Conservation (phyloP, 768 basidiomycete genomes). For the Collybia sp. region DNA sequence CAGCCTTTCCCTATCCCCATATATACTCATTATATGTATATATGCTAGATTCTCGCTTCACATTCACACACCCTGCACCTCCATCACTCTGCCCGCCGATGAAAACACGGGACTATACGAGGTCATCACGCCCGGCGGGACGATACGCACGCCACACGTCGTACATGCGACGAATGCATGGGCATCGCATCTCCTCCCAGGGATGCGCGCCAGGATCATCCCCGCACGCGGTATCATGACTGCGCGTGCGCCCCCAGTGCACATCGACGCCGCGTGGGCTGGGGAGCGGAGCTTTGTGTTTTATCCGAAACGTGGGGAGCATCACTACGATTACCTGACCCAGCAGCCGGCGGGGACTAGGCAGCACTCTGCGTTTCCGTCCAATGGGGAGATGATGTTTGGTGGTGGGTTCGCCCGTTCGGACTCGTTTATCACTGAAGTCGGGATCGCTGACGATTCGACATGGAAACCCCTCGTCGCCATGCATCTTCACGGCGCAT, state of each 20-base stretch:
- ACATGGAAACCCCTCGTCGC: conserved; percentile 20
- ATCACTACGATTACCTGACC: conserved; percentile 65
- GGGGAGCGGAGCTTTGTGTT: conserved; percentile 59
- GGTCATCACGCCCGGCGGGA: conserved; percentile 59
- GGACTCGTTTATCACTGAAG: conserved; percentile 23
- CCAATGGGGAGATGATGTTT: conserved; percentile 54
- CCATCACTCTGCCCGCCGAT: conserved; percentile 26
- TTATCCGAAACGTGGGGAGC: conserved; percentile 33
- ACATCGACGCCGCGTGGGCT: conserved; percentile 22
- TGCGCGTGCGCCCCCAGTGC: conserved; percentile 52
- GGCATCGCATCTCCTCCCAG: conserved; percentile 64
- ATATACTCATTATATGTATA: neutral
- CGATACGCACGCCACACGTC: conserved; percentile 53
- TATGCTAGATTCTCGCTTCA: conserved; percentile 46
- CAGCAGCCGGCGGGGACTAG: conserved; percentile 33
- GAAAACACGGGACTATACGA: conserved; percentile 35
- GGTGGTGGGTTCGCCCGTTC: conserved; percentile 51
- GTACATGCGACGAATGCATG: conserved; percentile 88
- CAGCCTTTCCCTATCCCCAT: neutral
- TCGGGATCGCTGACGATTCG: conserved; percentile 35
- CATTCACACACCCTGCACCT: conserved; percentile 59
- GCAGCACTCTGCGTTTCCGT: conserved; percentile 12
- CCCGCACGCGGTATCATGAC: conserved; percentile 60
- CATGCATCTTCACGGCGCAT: conserved; percentile 28
- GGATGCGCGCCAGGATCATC: conserved; percentile 57